Conservation (phyloP, 2,329 filamentous ascomycete genomes). For the Daldinia eschscholtzii region DNA sequence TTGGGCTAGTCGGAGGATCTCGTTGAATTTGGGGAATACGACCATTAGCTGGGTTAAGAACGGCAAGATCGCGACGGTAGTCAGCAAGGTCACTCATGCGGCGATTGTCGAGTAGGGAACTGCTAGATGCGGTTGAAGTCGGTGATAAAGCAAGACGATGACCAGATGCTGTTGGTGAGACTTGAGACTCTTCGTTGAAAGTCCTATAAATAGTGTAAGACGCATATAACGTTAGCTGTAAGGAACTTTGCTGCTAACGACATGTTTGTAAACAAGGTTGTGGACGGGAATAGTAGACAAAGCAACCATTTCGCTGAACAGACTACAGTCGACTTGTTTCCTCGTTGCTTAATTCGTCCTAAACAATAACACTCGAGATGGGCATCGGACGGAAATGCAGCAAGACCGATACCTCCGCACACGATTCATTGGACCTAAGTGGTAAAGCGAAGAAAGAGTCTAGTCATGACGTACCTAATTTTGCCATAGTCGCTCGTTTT, state of each 20-base stretch:
- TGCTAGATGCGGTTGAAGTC: constrained; percentile 58
- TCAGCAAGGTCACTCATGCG: constrained; percentile 73
- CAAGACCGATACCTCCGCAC: constrained; percentile 16
- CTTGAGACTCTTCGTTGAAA: constrained; percentile 59
- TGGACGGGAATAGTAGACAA: background rate
- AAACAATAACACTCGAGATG: constrained; percentile 3
- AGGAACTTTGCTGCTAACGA: constrained; percentile 12
- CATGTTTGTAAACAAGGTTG: background rate
- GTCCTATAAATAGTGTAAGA: constrained; percentile 49
- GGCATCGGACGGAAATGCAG: constrained; percentile 23
- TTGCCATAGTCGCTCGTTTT: constrained; percentile 67
- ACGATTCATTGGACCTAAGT: constrained; percentile 19
- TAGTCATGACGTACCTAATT: constrained; percentile 57
- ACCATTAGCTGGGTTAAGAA: constrained; percentile 72
- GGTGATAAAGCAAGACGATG: constrained; percentile 59
- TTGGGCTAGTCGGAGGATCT: constrained; percentile 67
- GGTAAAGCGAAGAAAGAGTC: constrained; percentile 27
- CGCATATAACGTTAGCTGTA: constrained; percentile 51
- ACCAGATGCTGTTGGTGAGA: constrained; percentile 63
- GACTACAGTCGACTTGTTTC: constrained; percentile 7
- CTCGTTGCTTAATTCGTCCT: constrained; percentile 9
- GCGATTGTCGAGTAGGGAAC: constrained; percentile 68
- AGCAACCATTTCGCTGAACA: constrained; percentile 11
- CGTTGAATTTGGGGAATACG: constrained; percentile 71
- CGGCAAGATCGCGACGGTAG: constrained; percentile 78